Conservation (phyloP, 257 asterid genomes). For the Solanum peruvianum region DNA sequence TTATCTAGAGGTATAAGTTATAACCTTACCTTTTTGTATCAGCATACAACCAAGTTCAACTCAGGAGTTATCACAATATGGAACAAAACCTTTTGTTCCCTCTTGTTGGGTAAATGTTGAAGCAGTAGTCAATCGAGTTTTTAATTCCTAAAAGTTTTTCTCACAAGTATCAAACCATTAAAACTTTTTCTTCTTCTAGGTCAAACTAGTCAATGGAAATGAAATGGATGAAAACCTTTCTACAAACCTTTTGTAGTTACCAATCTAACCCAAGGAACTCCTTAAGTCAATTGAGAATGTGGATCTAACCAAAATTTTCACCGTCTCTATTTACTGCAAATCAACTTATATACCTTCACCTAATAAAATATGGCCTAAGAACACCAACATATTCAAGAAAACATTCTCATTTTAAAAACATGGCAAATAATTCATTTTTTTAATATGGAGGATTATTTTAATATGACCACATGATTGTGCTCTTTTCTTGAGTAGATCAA, state of each 20-base stretch:
- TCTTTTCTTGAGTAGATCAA: background rate
- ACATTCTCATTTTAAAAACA: background rate
- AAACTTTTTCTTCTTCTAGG: background rate
- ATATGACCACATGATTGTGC: background rate
- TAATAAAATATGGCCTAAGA: background rate
- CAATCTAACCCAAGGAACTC: background rate
- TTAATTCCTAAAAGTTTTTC: background rate
- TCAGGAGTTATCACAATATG: background rate
- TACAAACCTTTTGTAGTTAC: background rate
- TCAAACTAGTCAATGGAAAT: background rate
- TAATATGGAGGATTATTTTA: background rate
- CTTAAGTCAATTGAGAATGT: background rate
- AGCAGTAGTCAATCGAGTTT: background rate
- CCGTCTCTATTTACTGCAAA: background rate
- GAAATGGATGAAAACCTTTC: background rate
- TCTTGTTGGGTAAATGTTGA: background rate
- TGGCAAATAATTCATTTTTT: background rate
- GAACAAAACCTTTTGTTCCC: background rate
- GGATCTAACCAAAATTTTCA: background rate
- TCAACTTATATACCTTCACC: background rate
- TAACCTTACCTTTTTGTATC: background rate
- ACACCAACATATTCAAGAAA: background rate
- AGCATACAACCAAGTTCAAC: background rate
- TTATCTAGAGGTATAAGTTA: background rate
- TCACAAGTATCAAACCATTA: background rate